phyloP scores from a whole-genome alignment of 2,329 filamentous ascomycete genomes.

The Diaporthe destruens region DNA sequence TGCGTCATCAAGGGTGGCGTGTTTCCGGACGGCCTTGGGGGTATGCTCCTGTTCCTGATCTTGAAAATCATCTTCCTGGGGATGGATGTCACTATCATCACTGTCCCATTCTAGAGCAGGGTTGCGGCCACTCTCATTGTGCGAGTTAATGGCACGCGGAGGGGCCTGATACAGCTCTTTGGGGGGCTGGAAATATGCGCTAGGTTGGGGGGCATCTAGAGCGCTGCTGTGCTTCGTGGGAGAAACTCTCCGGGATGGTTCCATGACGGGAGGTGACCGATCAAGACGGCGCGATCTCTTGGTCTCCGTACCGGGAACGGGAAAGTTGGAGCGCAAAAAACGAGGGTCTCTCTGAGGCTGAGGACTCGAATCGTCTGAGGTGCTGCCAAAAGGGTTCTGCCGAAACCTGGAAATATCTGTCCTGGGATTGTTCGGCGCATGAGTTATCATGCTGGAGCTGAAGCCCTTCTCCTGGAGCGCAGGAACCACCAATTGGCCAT shows the following conservation, averaged over 20 bases:
- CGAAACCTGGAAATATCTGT: slow-evolving; percentile 33
- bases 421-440: slow-evolving; percentile 29
- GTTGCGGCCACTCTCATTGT: slow-evolving; percentile 46
- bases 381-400: slow-evolving; percentile 39
- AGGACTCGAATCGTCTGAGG: slow-evolving; percentile 36
- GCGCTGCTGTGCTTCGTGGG: slow-evolving; percentile 45
- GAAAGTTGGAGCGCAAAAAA: slow-evolving; percentile 48
- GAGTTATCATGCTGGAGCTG: slow-evolving; percentile 41
- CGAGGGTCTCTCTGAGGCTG: slow-evolving; percentile 22
- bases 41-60: slow-evolving; percentile 48
- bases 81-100: slow-evolving; percentile 47
- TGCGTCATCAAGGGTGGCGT: slow-evolving; percentile 41
- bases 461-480: slow-evolving; percentile 21
- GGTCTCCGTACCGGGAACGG: slow-evolving; percentile 54
- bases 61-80: slow-evolving; percentile 48
- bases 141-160: slow-evolving; percentile 48
- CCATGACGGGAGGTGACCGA: slow-evolving; percentile 32
- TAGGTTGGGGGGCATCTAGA: slow-evolving; percentile 38
- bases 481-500: slow-evolving; percentile 27
- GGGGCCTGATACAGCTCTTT: slow-evolving; percentile 45
- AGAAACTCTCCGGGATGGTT: slow-evolving; percentile 41
- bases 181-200: slow-evolving; percentile 31
- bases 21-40: slow-evolving; percentile 31
- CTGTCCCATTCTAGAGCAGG: slow-evolving; percentile 43
- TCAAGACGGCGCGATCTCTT: slow-evolving; percentile 44